These are phyloP conservation scores for Aegilops tauschii DNA, from an alignment of 176 grass and related monocot species.

Conservation along the genomic window DNA sequence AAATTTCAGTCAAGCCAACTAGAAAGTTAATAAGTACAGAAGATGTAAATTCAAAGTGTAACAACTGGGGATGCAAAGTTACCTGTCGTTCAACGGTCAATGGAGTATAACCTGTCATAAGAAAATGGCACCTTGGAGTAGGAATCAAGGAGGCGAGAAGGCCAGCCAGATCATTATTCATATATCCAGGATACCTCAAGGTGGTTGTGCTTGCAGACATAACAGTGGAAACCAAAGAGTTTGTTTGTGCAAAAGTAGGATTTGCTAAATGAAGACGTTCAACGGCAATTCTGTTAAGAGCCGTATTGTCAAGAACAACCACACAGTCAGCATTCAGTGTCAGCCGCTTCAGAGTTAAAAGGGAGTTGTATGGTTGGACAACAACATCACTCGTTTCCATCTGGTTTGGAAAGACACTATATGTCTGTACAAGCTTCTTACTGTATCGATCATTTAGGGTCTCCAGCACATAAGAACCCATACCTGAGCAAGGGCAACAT, in stretches of 20 bases:
- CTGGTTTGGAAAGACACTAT: slow-evolving; percentile 98
- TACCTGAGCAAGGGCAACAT: slow-evolving; percentile 50
- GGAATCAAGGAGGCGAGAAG: slow-evolving; percentile 94
- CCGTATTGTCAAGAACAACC: slow-evolving; percentile 98
- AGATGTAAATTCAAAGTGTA: slow-evolving; percentile 12
- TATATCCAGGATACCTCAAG: slow-evolving; percentile 95
- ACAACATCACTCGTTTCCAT: slow-evolving; percentile 99
- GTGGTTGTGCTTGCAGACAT: slow-evolving; percentile 99
- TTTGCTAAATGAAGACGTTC: slow-evolving; percentile 90
- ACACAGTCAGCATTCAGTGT: slow-evolving; percentile 95
- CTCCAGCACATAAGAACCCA: slow-evolving; percentile 97
- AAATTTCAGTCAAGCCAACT: slow-evolving; percentile 26
- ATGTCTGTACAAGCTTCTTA: slow-evolving; percentile 99
- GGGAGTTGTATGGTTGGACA: slow-evolving; percentile 96
- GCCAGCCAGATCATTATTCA: slow-evolving; percentile 99
- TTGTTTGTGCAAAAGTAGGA: slow-evolving; percentile 97
- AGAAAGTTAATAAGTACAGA: neutral
- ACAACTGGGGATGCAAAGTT: slow-evolving; percentile 38
- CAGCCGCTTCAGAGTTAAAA: slow-evolving; percentile 87
- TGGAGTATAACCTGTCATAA: slow-evolving; percentile 99
- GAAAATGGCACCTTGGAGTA: slow-evolving; percentile 97
- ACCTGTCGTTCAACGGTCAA: slow-evolving; percentile 97
- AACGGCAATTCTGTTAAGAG: slow-evolving; percentile 95
- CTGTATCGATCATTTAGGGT: slow-evolving; percentile 97
- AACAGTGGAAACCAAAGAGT: slow-evolving; percentile 97